Base-by-base conservation (phyloP, 2,329 filamentous ascomycete species). In the Colletotrichum orbiculare region DNA sequence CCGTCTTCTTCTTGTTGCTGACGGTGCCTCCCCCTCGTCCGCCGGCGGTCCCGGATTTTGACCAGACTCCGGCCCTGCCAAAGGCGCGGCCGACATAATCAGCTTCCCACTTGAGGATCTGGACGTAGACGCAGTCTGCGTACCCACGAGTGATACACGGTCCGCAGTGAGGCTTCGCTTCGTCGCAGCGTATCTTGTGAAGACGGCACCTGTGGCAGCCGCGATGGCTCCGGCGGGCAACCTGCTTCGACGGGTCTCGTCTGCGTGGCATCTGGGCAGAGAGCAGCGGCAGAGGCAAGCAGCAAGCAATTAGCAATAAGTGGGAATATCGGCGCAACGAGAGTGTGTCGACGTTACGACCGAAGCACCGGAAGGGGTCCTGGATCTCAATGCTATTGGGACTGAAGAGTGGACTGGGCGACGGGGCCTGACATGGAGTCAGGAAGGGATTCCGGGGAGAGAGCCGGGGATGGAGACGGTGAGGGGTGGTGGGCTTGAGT, bases 81-180 rank as follows among this genome's bases (percentile, higher is more conserved):
- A 75, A 75, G 8, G 73, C 74, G 3, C 71, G 48, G 0, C 73
- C 73, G 7, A 68, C 61, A 43, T 73, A 75, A 57, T 75, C 73
- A 0, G 70, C 52, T 39, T 75, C 73, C 73, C 73, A 75, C 64
- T 75, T 75, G n/a, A 65, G 62, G 41, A 62, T 42, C 34, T 53
- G 62, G 34, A 37, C 50, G 41, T 65, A 65, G 12, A 52, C 52
- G 52, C 70, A 71, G 60, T 70, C 68, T 4, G 58, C 15, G 49
- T 69, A 61, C 37, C 68, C 69, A 33, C 69, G 69, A 53, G 69
- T 57, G 33, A 50, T 60, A 54, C 70, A 71, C 4, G 53, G 50
- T 35, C 68, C 69, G 35, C 70, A 71, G 17, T 63, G 56, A 48
- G 70, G 70, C 43, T 66, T 69, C 46, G 46, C 55, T 50, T 71